Percentiles rank a stretch among this genome's conserved stretches.
These are phyloP conservation scores for Petunia secreta DNA, from an alignment of 257 asterid species.

Conservation along the genomic window DNA sequence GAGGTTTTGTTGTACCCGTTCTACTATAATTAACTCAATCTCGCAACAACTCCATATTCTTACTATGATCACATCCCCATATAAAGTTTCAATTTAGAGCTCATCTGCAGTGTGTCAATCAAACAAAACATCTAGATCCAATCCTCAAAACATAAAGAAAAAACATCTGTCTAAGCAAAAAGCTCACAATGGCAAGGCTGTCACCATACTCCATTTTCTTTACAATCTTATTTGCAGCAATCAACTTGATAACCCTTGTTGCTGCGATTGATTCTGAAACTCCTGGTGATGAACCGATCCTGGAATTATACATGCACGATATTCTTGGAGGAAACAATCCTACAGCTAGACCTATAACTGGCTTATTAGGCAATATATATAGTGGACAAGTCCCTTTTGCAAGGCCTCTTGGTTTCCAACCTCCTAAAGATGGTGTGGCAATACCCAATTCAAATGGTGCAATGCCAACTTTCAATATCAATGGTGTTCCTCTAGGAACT, in stretches of 20 bases:
- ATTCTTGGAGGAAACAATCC: constrained; percentile 91
- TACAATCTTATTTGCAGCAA: constrained; percentile 40
- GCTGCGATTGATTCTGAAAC: constrained; percentile 36
- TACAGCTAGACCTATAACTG: constrained; percentile 82
- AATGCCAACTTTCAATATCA: constrained; percentile 60
- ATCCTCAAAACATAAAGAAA: not conserved
- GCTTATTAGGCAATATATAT: constrained; percentile 76
- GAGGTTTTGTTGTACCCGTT: not conserved
- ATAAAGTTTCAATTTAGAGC: not conserved
- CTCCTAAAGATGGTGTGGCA: constrained; percentile 62
- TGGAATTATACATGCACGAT: constrained; percentile 87
- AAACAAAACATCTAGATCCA: not conserved
- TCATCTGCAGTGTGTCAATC: constrained; percentile 14
- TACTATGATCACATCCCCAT: constrained; percentile 11
- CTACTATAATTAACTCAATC: not conserved
- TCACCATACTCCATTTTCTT: constrained; percentile 32
- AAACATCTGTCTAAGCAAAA: not conserved
- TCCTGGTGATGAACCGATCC: constrained; percentile 34
- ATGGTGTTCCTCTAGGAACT: constrained; percentile 78
- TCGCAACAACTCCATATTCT: constrained; percentile 35
- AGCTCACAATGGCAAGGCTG: constrained; percentile 47
- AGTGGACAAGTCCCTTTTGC: constrained; percentile 96
- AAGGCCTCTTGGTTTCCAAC: constrained; percentile 70
- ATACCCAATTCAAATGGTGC: constrained; percentile 88
- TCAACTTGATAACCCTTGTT: constrained; percentile 26